phyloP scores from a whole-genome alignment of 177 flowering plant species.

The Vitis hybrid region DNA sequence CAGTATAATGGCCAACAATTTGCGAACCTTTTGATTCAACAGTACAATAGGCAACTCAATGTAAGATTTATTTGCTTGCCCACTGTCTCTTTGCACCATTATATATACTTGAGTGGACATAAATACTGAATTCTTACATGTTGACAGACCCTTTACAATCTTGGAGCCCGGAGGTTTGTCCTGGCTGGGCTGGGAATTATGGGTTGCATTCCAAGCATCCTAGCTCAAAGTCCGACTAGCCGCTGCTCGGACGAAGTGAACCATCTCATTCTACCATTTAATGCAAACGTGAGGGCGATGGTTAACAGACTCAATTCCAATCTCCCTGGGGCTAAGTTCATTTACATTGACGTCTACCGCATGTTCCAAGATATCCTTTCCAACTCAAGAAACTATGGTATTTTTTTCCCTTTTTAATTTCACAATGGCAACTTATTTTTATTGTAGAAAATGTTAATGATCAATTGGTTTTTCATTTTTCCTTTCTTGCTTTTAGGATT shows the following conservation, averaged over 20 bases:
- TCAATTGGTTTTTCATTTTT: too few species aligned
- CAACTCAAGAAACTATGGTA: slow-evolving; percentile 61
- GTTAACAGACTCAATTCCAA: slow-evolving; percentile 52
- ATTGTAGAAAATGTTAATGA: background rate
- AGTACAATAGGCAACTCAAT: slow-evolving; percentile 64
- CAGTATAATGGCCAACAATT: slow-evolving; percentile 67
- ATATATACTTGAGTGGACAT: background rate
- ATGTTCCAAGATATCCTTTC: slow-evolving; percentile 65
- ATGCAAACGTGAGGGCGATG: slow-evolving; percentile 63
- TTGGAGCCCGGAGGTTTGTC: slow-evolving; percentile 79
- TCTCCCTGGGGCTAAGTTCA: slow-evolving; percentile 70
- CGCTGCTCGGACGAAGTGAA: slow-evolving; percentile 69
- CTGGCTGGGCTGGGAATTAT: slow-evolving; percentile 69
- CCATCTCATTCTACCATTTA: slow-evolving; percentile 64
- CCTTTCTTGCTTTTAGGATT: slow-evolving; percentile 44
- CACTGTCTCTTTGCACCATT: background rate
- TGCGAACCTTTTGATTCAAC: slow-evolving; percentile 62
- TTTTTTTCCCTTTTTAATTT: background rate
- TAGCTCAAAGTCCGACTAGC: slow-evolving; percentile 55
- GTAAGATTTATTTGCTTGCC: slow-evolving; percentile 32
- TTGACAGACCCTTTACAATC: slow-evolving; percentile 72
- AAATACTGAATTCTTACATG: background rate
- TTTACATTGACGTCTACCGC: slow-evolving; percentile 49
- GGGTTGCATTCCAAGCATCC: slow-evolving; percentile 90
- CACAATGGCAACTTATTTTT: background rate